Evolutionary conservation across 192 early-diverging fungal genomes (phyloP).

Genomic region (Allomyces macrogynus): DNA sequence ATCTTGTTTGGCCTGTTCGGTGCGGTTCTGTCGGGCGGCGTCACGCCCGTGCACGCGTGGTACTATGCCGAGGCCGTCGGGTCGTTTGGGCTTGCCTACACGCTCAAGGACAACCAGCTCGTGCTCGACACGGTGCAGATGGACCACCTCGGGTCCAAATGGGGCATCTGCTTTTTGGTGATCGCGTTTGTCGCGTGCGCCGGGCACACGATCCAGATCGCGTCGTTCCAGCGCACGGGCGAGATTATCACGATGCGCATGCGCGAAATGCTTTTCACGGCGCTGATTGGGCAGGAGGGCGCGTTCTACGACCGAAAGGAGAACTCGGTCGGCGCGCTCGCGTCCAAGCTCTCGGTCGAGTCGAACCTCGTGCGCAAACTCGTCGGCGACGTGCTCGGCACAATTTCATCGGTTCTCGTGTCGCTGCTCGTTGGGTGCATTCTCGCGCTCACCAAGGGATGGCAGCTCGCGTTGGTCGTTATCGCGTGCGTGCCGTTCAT

Average conservation of each 20-base stretch:
- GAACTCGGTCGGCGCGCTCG: slow-evolving; percentile 55
- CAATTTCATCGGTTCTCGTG: background rate
- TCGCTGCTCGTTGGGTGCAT: slow-evolving; percentile 17
- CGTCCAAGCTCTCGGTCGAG: background rate
- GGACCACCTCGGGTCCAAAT: slow-evolving; percentile 19
- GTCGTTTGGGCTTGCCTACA: slow-evolving; percentile 9
- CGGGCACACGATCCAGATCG: slow-evolving; percentile 24
- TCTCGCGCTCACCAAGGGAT: slow-evolving; percentile 51
- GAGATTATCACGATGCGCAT: slow-evolving; percentile 46
- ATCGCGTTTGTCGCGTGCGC: slow-evolving; percentile 34
- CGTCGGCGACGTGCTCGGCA: background rate
- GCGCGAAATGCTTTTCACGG: slow-evolving; percentile 40
- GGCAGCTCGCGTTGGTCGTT: slow-evolving; percentile 67
- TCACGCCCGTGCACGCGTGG: slow-evolving; percentile 59
- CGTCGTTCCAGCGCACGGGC: slow-evolving; percentile 38
- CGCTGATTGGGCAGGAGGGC: slow-evolving; percentile 66
- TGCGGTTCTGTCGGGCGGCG: slow-evolving; percentile 40
- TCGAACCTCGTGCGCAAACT: background rate
- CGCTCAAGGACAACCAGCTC: slow-evolving; percentile 15
- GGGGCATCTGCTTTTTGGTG: slow-evolving; percentile 14
- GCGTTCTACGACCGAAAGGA: slow-evolving; percentile 63
- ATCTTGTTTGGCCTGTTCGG: slow-evolving; percentile 37
- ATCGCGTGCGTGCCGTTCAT: slow-evolving; percentile 38
- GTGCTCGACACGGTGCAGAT: slow-evolving; percentile 11
- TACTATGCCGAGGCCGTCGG: slow-evolving; percentile 10